Evolutionary conservation across 2,329 filamentous ascomycete species (phyloP), one percentile per base, ranked within the genome.

Genomic region (Trichoderma hamatum): DNA sequence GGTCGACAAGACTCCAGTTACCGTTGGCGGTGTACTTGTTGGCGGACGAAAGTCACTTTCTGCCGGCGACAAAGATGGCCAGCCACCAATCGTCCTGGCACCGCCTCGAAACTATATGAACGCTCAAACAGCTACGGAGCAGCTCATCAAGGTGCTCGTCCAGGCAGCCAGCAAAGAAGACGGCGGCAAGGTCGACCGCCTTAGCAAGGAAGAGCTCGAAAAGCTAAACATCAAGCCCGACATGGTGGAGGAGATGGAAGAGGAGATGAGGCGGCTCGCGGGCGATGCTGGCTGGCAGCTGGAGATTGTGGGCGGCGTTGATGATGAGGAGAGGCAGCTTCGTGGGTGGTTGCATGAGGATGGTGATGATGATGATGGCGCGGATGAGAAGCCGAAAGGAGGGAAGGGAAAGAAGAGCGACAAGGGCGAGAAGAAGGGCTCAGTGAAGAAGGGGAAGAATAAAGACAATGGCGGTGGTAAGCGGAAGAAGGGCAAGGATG

Each of bases 261-360:
- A 89, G 71, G 84, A 92, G 75, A 80, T 97, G 69, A 85, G 92
- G 76, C 86, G 88, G 74, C 76, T 92, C 51, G 92, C 92, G 0
- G 87, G 89, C 3, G 88, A 90, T 9, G 87, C 89, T 72, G 88
- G 89, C 19, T 97, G 94, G 93, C 91, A 89, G 74, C 82, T 97
- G 70, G 92, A 96, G 78, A 84, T 96, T 16, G 87, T 96, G 1
- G 91, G 96, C 74, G 84, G 88, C 13, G 86, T 90, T 1, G 84
- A 86, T 26, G 81, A 84, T 5, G 76, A 78, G 5, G 84, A 86
- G 26, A 75, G 80, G 71, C 90, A 93, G 76, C 87, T 95, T 51
- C 83, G 90, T 55, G 92, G 90, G 0, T 87, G 92, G 52, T 85
- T 95, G 19, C 89, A 90, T 32, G 85, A 84, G 11, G 78, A 81